phyloP scores from a whole-genome alignment of 345 rosid species.

The Eucalyptus cladocalyx region DNA sequence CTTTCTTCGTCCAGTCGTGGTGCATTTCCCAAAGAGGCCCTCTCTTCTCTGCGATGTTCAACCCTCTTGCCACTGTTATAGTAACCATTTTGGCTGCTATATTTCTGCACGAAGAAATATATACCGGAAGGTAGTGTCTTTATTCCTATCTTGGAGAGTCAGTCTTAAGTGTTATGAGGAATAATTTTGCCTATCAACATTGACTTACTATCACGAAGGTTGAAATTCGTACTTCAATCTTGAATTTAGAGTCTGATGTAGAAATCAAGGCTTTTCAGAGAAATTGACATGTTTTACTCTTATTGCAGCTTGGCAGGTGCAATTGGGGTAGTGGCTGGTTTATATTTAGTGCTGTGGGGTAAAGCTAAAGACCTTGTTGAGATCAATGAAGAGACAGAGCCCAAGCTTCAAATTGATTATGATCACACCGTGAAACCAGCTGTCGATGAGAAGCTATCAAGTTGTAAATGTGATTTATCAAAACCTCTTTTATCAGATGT shows the following conservation, averaged over 20 bases:
- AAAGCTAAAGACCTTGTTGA: slow-evolving; percentile 8
- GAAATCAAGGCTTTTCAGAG: background rate
- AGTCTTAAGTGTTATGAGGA: background rate
- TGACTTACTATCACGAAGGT: background rate
- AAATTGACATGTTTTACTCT: background rate
- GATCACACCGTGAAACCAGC: background rate
- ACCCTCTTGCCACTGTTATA: slow-evolving; percentile 47
- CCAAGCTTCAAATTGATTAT: background rate
- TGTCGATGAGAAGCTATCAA: background rate
- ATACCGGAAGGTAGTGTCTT: slow-evolving; percentile 30
- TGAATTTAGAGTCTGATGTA: background rate
- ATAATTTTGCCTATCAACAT: background rate
- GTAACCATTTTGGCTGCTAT: slow-evolving; percentile 44
- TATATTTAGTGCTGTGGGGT: slow-evolving; percentile 15
- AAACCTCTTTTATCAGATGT: slow-evolving; percentile 1
- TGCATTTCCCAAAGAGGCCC: slow-evolving; percentile 53
- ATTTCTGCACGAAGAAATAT: slow-evolving; percentile 39
- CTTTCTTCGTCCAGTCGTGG: slow-evolving; percentile 64
- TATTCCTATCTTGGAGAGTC: background rate
- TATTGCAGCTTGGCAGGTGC: slow-evolving; percentile 9
- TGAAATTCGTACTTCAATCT: background rate
- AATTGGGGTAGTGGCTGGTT: background rate
- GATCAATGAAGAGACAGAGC: background rate
- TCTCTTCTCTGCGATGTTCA: slow-evolving; percentile 53
- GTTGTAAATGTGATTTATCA: background rate